These are phyloP conservation scores for Chrysoporthe deuterocubensis DNA, from an alignment of 2,329 filamentous ascomycete genomes.

Conservation along the genomic window DNA sequence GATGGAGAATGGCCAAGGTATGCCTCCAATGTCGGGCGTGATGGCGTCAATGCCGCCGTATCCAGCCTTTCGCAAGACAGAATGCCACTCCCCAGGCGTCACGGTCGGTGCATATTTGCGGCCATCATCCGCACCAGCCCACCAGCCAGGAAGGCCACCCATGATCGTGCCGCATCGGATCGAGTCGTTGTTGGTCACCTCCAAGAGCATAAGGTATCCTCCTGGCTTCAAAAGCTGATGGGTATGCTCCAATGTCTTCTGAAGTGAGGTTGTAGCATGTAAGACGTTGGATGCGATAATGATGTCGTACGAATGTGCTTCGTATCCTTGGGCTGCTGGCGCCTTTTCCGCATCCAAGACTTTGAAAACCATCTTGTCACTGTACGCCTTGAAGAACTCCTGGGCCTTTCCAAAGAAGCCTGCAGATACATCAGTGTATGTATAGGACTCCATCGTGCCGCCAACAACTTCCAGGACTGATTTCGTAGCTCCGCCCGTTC, in stretches of 20 bases:
- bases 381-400: not conserved
- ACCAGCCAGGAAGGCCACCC: conserved; percentile 27
- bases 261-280: conserved; percentile 41
- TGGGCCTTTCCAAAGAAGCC: conserved; percentile 43
- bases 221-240: conserved; percentile 47
- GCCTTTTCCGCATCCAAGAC: conserved; percentile 37
- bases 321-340: conserved; percentile 37
- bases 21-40: conserved; percentile 8
- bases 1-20: conserved; percentile 10
- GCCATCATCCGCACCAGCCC: conserved; percentile 19
- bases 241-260: conserved; percentile 37
- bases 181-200: conserved; percentile 37
- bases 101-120: conserved; percentile 7
- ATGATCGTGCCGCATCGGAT: conserved; percentile 31
- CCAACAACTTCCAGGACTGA: conserved; percentile 39
- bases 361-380: conserved; percentile 17
- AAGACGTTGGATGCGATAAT: conserved; percentile 45
- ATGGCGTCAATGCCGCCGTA: conserved; percentile 18
- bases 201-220: conserved; percentile 50
- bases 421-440: conserved; percentile 48
- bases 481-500: conserved; percentile 28
- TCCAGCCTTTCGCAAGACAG: not conserved
- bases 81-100: conserved; percentile 3
- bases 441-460: conserved; percentile 42
- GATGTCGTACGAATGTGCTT: conserved; percentile 39